Conservation (phyloP, 2,329 filamentous ascomycete genomes). For the Arachnopeziza araneosa region DNA sequence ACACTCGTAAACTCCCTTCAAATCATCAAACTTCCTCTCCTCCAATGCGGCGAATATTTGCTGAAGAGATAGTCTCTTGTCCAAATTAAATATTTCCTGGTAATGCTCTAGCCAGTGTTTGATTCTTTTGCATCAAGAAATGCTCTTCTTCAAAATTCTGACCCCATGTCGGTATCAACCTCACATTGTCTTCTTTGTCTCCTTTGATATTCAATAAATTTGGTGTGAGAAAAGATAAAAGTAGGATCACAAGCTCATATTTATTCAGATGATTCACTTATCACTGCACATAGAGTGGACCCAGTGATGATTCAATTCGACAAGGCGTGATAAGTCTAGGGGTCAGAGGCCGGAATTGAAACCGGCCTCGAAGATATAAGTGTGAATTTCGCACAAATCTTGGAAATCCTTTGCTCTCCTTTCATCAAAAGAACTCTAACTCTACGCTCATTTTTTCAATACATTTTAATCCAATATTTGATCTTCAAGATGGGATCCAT, state of each 20-base stretch:
- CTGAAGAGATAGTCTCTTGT: too few relatives aligned
- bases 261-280: neutral
- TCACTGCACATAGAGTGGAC: neutral
- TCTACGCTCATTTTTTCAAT: neutral
- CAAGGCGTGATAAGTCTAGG: neutral
- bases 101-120: too few relatives aligned
- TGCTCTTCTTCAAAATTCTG: too few relatives aligned
- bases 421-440: neutral
- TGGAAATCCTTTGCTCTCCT: neutral
- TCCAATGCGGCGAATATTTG: too few relatives aligned
- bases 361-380: neutral
- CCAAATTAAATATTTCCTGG: too few relatives aligned
- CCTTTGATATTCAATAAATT: too few relatives aligned
- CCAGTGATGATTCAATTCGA: neutral
- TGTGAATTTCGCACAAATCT: neutral
- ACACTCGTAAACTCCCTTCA: too few relatives aligned
- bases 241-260: neutral
- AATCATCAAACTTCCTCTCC: too few relatives aligned
- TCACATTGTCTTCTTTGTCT: too few relatives aligned
- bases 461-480: neutral
- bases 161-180: too few relatives aligned
- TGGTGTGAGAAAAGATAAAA: too few relatives aligned
- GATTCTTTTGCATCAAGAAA: too few relatives aligned
- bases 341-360: neutral
- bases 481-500: constrained; percentile 28